A percentile compares a stretch with the other conserved stretches of the same genome.
These are phyloP conservation scores for Sporobolomyces phaffii DNA, from an alignment of 768 basidiomycete species.

Conservation along the genomic window DNA sequence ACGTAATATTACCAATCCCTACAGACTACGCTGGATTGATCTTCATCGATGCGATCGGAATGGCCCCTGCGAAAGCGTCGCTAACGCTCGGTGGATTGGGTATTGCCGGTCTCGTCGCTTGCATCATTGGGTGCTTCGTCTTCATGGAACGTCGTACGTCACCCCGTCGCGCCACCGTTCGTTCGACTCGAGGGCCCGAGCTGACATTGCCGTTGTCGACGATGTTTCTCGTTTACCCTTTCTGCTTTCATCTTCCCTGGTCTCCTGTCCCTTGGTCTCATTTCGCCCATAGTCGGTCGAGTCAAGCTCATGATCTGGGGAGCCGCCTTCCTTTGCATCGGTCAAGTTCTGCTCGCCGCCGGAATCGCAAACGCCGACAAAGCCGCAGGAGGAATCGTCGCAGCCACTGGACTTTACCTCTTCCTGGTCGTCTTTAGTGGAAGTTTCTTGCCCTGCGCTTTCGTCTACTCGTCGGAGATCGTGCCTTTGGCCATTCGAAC, in stretches of 20 bases:
- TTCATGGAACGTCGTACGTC: conserved; percentile 35
- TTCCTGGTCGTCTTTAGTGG: conserved; percentile 25
- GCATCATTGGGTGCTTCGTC: conserved; percentile 36
- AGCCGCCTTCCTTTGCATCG: conserved; percentile 18
- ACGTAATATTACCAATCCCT: too few species aligned
- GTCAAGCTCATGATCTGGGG: conserved; percentile 34
- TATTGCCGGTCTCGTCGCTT: conserved; percentile 22
- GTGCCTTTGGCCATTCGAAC: conserved; percentile 33
- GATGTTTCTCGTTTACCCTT: neutral
- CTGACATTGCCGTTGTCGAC: too few species aligned
- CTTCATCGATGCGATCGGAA: conserved; percentile 23
- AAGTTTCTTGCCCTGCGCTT: conserved; percentile 31
- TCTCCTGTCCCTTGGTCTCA: neutral
- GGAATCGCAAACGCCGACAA: conserved; percentile 24
- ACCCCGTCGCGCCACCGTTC: too few species aligned
- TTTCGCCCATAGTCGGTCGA: conserved; percentile 28
- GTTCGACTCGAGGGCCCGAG: too few species aligned
- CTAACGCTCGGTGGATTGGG: conserved; percentile 37
- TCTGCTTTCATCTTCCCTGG: neutral
- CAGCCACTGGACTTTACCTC: conserved; percentile 35
- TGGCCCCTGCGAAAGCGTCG: conserved; percentile 19
- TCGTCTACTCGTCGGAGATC: conserved; percentile 36
- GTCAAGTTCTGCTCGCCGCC: conserved; percentile 28
- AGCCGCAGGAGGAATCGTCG: conserved; percentile 27
- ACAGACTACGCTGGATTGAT: conserved; percentile 36